phyloP scores from a whole-genome alignment of 176 grass and related monocot species.

The Puya raimondii region DNA sequence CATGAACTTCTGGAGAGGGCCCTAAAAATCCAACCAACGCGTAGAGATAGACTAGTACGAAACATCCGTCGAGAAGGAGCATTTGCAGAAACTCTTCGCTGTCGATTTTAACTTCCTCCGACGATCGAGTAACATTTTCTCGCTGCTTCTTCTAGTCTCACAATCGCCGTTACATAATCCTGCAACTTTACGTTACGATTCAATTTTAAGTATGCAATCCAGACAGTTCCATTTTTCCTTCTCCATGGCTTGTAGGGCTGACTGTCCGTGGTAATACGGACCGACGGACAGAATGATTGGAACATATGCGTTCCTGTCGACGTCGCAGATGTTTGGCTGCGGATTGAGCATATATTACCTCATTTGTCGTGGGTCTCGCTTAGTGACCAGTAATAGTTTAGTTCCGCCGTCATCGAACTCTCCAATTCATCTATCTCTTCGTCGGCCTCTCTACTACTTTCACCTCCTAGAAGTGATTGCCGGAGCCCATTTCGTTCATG shows the following conservation, averaged over 20 bases:
- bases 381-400: too few species aligned
- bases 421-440: too few species aligned
- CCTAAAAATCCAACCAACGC: too few species aligned
- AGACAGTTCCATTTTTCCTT: slow-evolving; percentile 19
- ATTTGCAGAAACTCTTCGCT: slow-evolving; percentile 13
- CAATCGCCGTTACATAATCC: slow-evolving; percentile 2
- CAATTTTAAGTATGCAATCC: neutral
- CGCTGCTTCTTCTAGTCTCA: slow-evolving; percentile 2
- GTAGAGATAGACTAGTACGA: too few species aligned
- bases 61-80: slow-evolving; percentile 32
- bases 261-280: slow-evolving; percentile 15
- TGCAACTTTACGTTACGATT: neutral
- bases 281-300: slow-evolving; percentile 7
- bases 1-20: too few species aligned
- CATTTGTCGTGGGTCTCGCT: neutral
- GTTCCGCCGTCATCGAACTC: too few species aligned
- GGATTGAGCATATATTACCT: neutral
- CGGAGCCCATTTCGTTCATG: too few species aligned
- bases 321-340: neutral
- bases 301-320: neutral
- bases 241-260: slow-evolving; percentile 6
- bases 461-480: too few species aligned
- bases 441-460: too few species aligned
- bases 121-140: slow-evolving; percentile 17
- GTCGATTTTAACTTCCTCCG: neutral